Evolutionary conservation across 2,329 filamentous ascomycete species (phyloP).

Genomic region (Cephalotrichum gorgonifer): DNA sequence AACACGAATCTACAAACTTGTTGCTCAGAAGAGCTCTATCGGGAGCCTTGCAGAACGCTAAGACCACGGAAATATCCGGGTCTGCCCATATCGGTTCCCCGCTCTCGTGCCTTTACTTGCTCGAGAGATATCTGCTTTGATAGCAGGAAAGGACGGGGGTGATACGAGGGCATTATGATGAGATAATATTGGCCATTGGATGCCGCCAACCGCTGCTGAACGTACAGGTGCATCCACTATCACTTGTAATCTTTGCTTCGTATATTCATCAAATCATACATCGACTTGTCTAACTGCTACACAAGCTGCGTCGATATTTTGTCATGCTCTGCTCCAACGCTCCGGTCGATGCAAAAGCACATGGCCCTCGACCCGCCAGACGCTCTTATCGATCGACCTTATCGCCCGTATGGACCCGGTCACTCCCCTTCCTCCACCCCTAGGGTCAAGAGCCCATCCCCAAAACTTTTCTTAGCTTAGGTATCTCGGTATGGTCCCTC

Average conservation of each 20-base stretch:
- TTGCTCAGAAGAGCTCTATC: too few relatives aligned
- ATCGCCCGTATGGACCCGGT: too few relatives aligned
- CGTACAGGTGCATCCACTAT: background rate
- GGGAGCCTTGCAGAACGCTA: too few relatives aligned
- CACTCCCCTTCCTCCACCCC: background rate
- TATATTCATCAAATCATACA: background rate
- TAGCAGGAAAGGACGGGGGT: too few relatives aligned
- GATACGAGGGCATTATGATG: too few relatives aligned
- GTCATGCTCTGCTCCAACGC: background rate
- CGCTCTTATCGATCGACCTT: background rate
- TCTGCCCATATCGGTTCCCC: too few relatives aligned
- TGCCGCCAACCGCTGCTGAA: background rate
- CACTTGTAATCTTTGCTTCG: background rate
- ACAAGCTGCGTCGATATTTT: background rate
- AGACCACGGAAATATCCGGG: too few relatives aligned
- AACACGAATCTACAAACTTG: too few relatives aligned
- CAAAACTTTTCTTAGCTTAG: slow-evolving; percentile 52
- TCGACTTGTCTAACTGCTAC: background rate
- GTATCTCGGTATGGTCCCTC: slow-evolving; percentile 65
- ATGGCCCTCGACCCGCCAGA: background rate
- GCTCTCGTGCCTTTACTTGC: too few relatives aligned
- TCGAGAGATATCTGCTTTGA: too few relatives aligned
- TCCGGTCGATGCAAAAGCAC: background rate
- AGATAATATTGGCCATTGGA: too few relatives aligned
- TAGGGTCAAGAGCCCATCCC: slow-evolving; percentile 20